phyloP scores from a whole-genome alignment of 331 rosid species.

The Ulmus americana region DNA sequence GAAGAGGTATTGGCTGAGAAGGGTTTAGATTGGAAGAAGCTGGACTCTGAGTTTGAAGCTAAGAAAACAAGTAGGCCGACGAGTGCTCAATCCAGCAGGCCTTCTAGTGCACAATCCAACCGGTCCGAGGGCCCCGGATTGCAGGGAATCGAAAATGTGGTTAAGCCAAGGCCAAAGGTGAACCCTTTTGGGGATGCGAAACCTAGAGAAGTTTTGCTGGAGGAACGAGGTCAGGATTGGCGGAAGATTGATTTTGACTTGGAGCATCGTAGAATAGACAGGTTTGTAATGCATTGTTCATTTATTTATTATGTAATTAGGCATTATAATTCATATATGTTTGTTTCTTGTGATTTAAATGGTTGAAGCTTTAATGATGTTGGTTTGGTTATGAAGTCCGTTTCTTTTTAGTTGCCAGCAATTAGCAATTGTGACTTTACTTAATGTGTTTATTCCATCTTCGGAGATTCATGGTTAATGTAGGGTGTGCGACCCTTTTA shows the following conservation, averaged over 20 bases:
- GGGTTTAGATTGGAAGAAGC: conserved; percentile 90
- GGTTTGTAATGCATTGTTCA: conserved; percentile 41
- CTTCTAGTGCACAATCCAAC: conserved; percentile 85
- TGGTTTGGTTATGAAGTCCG: neutral
- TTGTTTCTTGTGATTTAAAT: neutral
- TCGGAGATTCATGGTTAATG: neutral
- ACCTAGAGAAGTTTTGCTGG: conserved; percentile 86
- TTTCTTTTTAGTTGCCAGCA: neutral
- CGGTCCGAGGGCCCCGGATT: conserved; percentile 65
- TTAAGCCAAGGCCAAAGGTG: conserved; percentile 59
- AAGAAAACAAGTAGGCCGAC: conserved; percentile 79
- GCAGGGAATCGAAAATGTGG: conserved; percentile 47
- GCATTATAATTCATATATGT: conserved; percentile 7
- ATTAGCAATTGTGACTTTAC: neutral
- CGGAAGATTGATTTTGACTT: conserved; percentile 80
- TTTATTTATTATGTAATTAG: neutral
- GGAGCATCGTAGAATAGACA: conserved; percentile 74
- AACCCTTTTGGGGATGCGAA: conserved; percentile 97
- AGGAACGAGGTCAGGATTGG: conserved; percentile 83
- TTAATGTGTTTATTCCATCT: neutral
- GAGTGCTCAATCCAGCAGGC: conserved; percentile 83
- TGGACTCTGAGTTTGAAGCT: conserved; percentile 71
- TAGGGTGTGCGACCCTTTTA: neutral
- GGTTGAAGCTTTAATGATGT: neutral
- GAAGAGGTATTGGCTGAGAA: conserved; percentile 89